Conservation (phyloP, 2,329 filamentous ascomycete genomes). For the Penicillium thymicola region DNA sequence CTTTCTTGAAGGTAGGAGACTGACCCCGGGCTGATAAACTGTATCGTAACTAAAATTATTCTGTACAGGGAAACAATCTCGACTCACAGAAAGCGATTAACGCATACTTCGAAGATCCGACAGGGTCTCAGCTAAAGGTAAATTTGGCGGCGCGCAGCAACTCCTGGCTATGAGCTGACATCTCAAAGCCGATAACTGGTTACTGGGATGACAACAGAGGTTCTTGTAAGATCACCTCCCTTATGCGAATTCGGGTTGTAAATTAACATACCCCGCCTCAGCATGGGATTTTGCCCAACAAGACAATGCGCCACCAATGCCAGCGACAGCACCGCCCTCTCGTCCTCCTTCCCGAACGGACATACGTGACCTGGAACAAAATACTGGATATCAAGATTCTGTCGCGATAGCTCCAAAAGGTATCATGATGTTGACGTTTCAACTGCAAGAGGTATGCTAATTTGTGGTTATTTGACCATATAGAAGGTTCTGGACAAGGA, state of each 20-base stretch:
- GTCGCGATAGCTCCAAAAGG: slow-evolving; percentile 29
- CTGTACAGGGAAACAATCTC: slow-evolving; percentile 43
- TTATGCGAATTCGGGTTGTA: neutral
- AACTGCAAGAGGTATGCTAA: slow-evolving; percentile 14
- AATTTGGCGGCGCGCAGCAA: neutral
- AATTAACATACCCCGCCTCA: slow-evolving; percentile 17
- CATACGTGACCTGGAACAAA: slow-evolving; percentile 25
- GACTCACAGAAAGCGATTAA: slow-evolving; percentile 47
- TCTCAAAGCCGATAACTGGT: slow-evolving; percentile 14
- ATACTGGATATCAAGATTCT: slow-evolving; percentile 21
- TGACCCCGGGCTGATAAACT: neutral
- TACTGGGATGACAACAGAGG: slow-evolving; percentile 27
- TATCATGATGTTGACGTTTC: slow-evolving; percentile 21
- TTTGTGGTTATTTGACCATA: neutral
- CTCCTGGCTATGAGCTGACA: slow-evolving; percentile 7
- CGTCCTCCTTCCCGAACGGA: slow-evolving; percentile 48
- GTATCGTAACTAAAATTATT: slow-evolving; percentile 10
- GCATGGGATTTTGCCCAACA: slow-evolving; percentile 40
- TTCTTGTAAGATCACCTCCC: slow-evolving; percentile 23
- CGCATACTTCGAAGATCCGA: slow-evolving; percentile 48
- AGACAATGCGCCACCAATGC: slow-evolving; percentile 34
- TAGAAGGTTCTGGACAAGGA: slow-evolving; percentile 27
- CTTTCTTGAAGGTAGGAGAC: slow-evolving; percentile 39
- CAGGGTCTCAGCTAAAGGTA: slow-evolving; percentile 34
- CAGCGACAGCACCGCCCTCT: slow-evolving; percentile 41